Evolutionary conservation across 306 rosid species (phyloP), one percentile per base, ranked within the genome.

Genomic region (Lathyrus sativus): DNA sequence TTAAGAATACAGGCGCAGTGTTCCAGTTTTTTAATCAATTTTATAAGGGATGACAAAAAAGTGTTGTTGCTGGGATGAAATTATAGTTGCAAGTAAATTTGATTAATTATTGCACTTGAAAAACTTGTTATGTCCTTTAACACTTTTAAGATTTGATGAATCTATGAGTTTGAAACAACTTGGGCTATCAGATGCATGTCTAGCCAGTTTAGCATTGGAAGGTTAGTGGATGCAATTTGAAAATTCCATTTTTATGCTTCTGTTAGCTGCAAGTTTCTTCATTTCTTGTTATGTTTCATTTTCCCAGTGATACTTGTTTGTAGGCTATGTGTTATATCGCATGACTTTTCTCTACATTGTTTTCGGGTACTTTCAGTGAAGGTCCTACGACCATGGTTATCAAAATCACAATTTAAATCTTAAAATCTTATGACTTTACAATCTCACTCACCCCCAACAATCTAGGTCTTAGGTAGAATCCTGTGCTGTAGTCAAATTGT

Each of bases 131-230:
- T 59, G 35, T 46, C 58, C 73, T 85, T 75, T 80, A 75, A 71
- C 69, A 62, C 45, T 62, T 19, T 43, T 44, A 68, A 89, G 95
- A 70, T 80, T 86, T 42, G 96, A 89, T 68, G 92, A 92, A 51
- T 83, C 89, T 7, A 50, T 85, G 74, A 89, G 98, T 59, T 83
- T 92, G 73, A 78, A 86, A 66, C 81, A 69, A 72, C 86, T 88
- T 43, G 96, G 98, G 71, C 78, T 89, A 60, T 92, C 96, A 4
- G 91, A 88, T 79, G 95, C 87, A 41, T 83, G 91, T 60, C 87
- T 92, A 22, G 96, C 95, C 19, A 83, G 88, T 41, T 77, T 89
- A 71, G 95, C 95, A 78, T 88, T 84, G 45, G 83, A 83, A 88
- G 92, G 98, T 92, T 74, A 82, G 83, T 61, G 67, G 62, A 74